Conservation (phyloP, 169 alveolate species). For the Plasmodium coatneyi region DNA sequence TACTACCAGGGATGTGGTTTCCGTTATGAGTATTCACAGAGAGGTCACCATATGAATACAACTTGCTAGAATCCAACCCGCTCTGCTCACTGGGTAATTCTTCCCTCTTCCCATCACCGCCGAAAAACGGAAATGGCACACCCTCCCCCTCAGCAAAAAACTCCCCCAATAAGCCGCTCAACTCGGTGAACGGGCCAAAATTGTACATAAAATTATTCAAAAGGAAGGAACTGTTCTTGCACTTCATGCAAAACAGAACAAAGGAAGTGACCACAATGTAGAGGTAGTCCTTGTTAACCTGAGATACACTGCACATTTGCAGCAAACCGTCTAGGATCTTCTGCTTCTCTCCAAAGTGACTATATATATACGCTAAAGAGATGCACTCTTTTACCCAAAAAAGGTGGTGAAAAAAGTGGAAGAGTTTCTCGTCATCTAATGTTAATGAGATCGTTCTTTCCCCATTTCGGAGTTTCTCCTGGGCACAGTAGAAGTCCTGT, state of each 20-base stretch:
- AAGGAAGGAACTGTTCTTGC: constrained; percentile 35
- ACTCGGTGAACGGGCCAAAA: constrained; percentile 1
- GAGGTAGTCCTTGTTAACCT: constrained; percentile 52
- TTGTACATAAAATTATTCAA: constrained; percentile 36
- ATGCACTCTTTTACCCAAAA: constrained; percentile 69
- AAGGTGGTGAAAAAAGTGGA: constrained; percentile 27
- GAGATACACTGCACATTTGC: constrained; percentile 34
- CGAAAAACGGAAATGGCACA: no score
- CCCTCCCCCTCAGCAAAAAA: neutral
- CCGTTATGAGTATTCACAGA: neutral
- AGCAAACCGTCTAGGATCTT: constrained; percentile 44
- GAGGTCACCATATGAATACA: neutral
- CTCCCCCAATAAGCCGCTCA: neutral
- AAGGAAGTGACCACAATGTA: constrained; percentile 50
- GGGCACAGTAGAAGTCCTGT: constrained; percentile 48
- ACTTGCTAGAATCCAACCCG: neutral
- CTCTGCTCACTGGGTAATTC: neutral
- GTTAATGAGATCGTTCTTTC: constrained; percentile 14
- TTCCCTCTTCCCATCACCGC: neutral
- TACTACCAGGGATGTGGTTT: neutral
- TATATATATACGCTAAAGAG: constrained; percentile 37
- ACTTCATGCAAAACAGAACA: constrained; percentile 54
- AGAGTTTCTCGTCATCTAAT: constrained; percentile 36
- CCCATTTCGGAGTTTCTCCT: constrained; percentile 12
- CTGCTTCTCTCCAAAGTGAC: constrained; percentile 30